phyloP scores from a whole-genome alignment of 495 filamentous ascomycete genomes.

The Penicillium argentinense region DNA sequence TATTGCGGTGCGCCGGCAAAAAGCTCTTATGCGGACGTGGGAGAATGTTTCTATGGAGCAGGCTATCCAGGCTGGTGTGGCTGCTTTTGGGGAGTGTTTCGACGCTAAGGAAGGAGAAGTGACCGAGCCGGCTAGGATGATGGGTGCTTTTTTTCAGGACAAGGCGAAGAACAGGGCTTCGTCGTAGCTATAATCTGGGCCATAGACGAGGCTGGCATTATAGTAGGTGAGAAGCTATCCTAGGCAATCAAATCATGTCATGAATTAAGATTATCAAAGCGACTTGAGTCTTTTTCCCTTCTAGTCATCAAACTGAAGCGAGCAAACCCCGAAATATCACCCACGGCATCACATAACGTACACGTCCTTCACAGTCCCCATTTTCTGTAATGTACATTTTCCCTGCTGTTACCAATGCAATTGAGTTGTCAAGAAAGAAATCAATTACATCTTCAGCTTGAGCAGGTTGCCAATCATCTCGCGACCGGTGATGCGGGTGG shows the following conservation, averaged over 20 bases:
- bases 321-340: background rate
- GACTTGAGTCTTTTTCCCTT: background rate
- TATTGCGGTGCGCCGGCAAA: conserved; percentile 23
- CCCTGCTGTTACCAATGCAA: too few relatives aligned
- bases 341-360: background rate
- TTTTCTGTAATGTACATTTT: conserved; percentile 1
- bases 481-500: conserved; percentile 63
- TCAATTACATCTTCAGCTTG: conserved; percentile 72
- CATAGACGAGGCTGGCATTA: too few relatives aligned
- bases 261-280: background rate
- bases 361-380: background rate
- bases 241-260: too few relatives aligned
- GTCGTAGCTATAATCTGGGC: too few relatives aligned
- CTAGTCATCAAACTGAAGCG: background rate
- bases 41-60: conserved; percentile 18
- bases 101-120: conserved; percentile 2
- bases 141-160: conserved; percentile 15
- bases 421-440: too few relatives aligned
- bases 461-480: conserved; percentile 73
- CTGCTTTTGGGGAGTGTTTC: conserved; percentile 25
- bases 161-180: conserved; percentile 2
- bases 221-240: too few relatives aligned
- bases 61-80: conserved; percentile 19
- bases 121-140: conserved; percentile 21
- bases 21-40: conserved; percentile 25